These are phyloP conservation scores for Syncephalastrum racemosum DNA, from an alignment of 371 early-diverging fungal species.

Conservation along the genomic window DNA sequence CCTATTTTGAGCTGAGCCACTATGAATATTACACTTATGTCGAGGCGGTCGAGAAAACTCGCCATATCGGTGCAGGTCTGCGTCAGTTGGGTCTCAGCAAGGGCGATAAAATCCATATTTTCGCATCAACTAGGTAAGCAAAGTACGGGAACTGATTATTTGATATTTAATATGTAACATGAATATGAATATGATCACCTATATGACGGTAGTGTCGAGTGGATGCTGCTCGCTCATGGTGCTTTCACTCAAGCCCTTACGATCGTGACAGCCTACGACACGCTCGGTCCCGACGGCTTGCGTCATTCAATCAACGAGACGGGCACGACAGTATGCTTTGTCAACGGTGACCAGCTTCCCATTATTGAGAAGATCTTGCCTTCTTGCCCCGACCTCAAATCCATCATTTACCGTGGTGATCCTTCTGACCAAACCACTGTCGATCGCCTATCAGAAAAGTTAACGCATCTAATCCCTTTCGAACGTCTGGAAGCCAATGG, in stretches of 20 bases:
- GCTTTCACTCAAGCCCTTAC: slow-evolving; percentile 59
- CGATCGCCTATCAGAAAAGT: neutral
- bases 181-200: neutral
- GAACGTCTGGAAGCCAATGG: slow-evolving; percentile 68
- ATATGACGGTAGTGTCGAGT: slow-evolving; percentile 58
- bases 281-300: slow-evolving; percentile 76
- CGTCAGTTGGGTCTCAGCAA: slow-evolving; percentile 61
- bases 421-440: slow-evolving; percentile 27
- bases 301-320: slow-evolving; percentile 62
- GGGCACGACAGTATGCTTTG: slow-evolving; percentile 62
- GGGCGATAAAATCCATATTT: slow-evolving; percentile 68
- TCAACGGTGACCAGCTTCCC: slow-evolving; percentile 68
- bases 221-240: slow-evolving; percentile 72
- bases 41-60: slow-evolving; percentile 52
- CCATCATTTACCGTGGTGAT: slow-evolving; percentile 75
- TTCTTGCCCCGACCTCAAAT: slow-evolving; percentile 58
- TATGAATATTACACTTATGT: slow-evolving; percentile 70
- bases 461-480: slow-evolving; percentile 28
- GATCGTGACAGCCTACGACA: slow-evolving; percentile 83
- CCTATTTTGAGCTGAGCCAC: slow-evolving; percentile 68
- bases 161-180: neutral
- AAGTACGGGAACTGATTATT: neutral
- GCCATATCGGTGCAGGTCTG: slow-evolving; percentile 67
- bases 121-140: slow-evolving; percentile 72
- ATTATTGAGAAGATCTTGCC: slow-evolving; percentile 48